Conservation (phyloP, 75 land plant genomes). For the Pinus taeda region DNA sequence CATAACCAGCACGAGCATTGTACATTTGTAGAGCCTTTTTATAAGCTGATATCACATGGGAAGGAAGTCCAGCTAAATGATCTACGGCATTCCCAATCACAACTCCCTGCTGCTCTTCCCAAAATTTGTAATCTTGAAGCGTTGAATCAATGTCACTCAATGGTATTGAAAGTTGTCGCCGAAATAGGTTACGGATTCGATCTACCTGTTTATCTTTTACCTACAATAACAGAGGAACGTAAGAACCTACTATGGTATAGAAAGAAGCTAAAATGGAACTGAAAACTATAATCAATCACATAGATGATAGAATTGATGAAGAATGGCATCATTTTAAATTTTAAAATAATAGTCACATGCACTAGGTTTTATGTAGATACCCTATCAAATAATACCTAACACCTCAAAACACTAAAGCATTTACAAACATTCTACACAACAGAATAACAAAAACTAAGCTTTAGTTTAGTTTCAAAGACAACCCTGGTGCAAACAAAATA, state of each 20-base stretch:
- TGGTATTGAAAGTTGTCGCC: constrained; percentile 80
- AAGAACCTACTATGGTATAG: not conserved
- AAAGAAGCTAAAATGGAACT: not conserved
- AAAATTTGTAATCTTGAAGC: constrained; percentile 64
- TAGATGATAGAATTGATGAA: not conserved
- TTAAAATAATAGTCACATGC: not conserved
- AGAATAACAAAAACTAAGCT: not conserved
- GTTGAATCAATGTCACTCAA: constrained; percentile 43
- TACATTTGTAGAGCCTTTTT: constrained; percentile 73
- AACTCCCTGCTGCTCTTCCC: constrained; percentile 82
- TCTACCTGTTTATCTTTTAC: constrained; percentile 67
- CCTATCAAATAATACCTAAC: not conserved
- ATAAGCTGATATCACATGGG: constrained; percentile 61
- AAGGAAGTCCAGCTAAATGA: constrained; percentile 53
- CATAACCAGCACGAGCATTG: constrained; percentile 54
- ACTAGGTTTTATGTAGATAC: not conserved
- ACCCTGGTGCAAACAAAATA: not conserved
- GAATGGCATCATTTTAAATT: not conserved
- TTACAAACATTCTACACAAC: not conserved
- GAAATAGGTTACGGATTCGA: constrained; percentile 65
- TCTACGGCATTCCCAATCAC: constrained; percentile 31
- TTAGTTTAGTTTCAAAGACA: not conserved
- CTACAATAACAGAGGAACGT: constrained; percentile 31
- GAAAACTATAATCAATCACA: not conserved
- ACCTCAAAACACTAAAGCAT: not conserved